A percentile compares a stretch with the other conserved stretches of the same genome.
Evolutionary conservation across 164 flowering plant genomes (phyloP).

Genomic region (Kalanchoe fedtschenkoi): DNA sequence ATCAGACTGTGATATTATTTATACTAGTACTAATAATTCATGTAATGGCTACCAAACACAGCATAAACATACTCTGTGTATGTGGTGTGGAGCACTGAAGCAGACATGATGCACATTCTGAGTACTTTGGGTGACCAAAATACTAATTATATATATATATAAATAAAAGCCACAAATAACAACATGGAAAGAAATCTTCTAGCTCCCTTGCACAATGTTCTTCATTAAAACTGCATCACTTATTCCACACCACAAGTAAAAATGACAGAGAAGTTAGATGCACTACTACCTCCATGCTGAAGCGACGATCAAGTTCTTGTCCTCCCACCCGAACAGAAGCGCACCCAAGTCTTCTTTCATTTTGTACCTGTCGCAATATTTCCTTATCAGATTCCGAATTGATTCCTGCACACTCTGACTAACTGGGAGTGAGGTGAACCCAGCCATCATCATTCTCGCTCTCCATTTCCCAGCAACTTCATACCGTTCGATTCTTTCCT

Average conservation of each 20-base stretch:
- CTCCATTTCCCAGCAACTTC: constrained; percentile 98
- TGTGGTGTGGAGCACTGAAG: too few species aligned
- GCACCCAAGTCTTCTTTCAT: constrained; percentile 58
- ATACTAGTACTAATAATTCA: too few species aligned
- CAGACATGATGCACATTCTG: too few species aligned
- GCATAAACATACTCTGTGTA: too few species aligned
- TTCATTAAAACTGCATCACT: too few species aligned
- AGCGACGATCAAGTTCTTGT: constrained; percentile 64
- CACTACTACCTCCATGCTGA: constrained; percentile 64
- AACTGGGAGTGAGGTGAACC: constrained; percentile 51
- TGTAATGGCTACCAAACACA: too few species aligned
- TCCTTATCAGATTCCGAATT: constrained; percentile 36
- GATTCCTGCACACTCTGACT: constrained; percentile 33
- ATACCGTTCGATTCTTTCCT: constrained; percentile 83
- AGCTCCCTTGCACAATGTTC: background rate
- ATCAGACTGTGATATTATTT: too few species aligned
- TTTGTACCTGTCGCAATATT: constrained; percentile 61
- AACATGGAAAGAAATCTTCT: too few species aligned
- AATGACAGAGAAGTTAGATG: background rate
- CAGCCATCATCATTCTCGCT: constrained; percentile 96
- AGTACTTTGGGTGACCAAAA: too few species aligned
- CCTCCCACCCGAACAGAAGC: constrained; percentile 88
- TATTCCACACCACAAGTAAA: background rate
- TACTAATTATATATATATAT: too few species aligned
- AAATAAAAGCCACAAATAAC: too few species aligned